Base-by-base conservation (phyloP, 2,329 filamentous ascomycete species). In the Thielaviopsis ethacetica region DNA sequence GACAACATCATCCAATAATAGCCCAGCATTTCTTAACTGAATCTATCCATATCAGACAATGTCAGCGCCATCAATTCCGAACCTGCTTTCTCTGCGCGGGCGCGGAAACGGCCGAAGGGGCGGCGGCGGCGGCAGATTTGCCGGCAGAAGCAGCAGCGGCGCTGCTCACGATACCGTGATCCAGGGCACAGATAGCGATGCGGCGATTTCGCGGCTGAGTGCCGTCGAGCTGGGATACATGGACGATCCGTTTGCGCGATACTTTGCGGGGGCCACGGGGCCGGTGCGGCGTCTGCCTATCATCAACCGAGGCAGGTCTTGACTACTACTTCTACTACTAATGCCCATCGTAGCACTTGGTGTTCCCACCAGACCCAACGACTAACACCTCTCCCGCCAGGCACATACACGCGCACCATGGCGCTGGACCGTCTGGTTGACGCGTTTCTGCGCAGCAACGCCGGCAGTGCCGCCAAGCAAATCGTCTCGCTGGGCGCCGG, bases 401-500 rank as follows among this genome's bases (percentile, higher is more conserved):
- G 90, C 57, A 97, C 91, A n/a, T 97, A 96, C 67, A 85, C 91
- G 22, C 84, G 93, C 62, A 96, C 91, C 9, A 81, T 79, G 5
- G 88, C 87, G 24, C 83, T 98, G 63, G 90, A 98, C 71, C 74
- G 71, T 13, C 80, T 98, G 0, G 81, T 97, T 49, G 69, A 80
- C 56, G 75, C 74, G 7, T 97, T 97, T 66, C 74, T 97, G 13
- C 68, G 72, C 3, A 62, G 65, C 1, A 69, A 72, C 4, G 64
- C 66, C 41, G 65, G 67, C 22, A 62, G 65, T 3, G 10, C 30
- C 6, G 63, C 63, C 1, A 82, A 81, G 62, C 93, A 98, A 68
- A 89, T 98, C 61, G 79, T 98, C 62, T 96, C 91, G 0, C 79
- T 98, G 0, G 93, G 93, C 30, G 91, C 93, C 17, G 93, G 93